Base-by-base conservation (phyloP, 179 eudicot species). In the Heliamphora pulchella region DNA sequence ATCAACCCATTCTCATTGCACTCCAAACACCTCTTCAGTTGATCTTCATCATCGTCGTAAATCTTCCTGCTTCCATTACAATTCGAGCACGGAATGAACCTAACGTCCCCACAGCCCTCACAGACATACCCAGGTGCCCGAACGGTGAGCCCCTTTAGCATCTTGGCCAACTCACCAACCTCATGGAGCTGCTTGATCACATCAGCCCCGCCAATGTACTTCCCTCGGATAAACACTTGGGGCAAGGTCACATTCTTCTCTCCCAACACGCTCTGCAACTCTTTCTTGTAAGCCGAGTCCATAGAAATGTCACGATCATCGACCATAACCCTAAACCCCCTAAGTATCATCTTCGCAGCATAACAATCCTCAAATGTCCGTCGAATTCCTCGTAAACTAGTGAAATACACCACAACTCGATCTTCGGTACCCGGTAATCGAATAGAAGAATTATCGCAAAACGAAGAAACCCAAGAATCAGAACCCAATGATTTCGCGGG, bases 1-100 rank as follows among this genome's bases (percentile, higher is more conserved):
- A 89, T 81, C 83, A 94, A 78, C 7, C 98, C 98, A 53, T 94
- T 94, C 57, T 94, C 97, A 71, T 94, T 94, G 82, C 98, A 93
- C 54, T 84, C 87, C 61, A 79, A 68, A 78, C 98, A 95, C 78
- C 97, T 85, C 85, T 87, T 91, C 46, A 87, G 74, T 65, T 81
- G 75, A 2, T 82, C 97, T 11, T 89, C 94, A 20, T 89, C 98
- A 46, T 93, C 97, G 54, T 92, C 95, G 46, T 89, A 95, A 47
- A 93, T 67, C 87, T 93, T 95, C 84, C 91, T 83, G 79, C 97
- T 95, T 11, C 98, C 98, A 84, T 80, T 87, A 57, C 97, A 95
- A 75, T 86, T 87, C 47, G 63, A n/a, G 83, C 98, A 95, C 0
- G 97, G 98, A 22, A 93, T 46, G 50, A 95, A 95, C 89, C 98